Evolutionary conservation across 208 protist genomes (phyloP), one percentile per base, ranked within the genome.

Genomic region (Angomonas desouzai): DNA sequence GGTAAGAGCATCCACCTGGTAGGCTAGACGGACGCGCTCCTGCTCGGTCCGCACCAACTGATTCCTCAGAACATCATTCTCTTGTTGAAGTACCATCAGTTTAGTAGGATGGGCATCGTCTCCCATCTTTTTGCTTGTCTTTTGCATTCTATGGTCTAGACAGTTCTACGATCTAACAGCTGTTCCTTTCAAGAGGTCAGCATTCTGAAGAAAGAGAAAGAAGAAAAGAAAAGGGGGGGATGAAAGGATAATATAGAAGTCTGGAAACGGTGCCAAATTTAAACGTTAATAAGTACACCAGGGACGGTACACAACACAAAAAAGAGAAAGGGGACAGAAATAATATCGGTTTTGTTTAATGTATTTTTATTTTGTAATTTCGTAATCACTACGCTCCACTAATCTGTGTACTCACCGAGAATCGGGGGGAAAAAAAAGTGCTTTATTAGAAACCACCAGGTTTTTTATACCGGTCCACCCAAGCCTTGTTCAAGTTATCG

Each of bases 391-490:
- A 58, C 27, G 40, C 10, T 30, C 62, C 57, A 33, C 33, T n/a
- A 22, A 43, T 27, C 27, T 56, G 11, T 47, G 55, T 22, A 20
- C 16, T 29, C 30, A 36, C 28, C 27, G 27, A 23, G 18, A 0
- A 7, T 43, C 22, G 36, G n/a, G 20, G 0, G 27, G 11, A 48
- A 13, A 66, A 18, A 66, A 23, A 66, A 33, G 22, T 40, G 6
- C 9, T 40, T 6, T 51, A 22, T 51, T 23, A 51, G 18, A 51
- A 27, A 27, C 18, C n/a, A 22, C 20, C 47, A 38, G 11, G 40
- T 16, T 34, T 34, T 23, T 57, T 57, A 72, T 95, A 95, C 11
- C 89, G 83, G 53, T 85, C 55, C 55, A 83, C 81, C 89, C 89
- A 95, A 55, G 77, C 40, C 59, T 82, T 71, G 20, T 76, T 80